Conservation (phyloP, 768 basidiomycete species). For the Termitomyces heimii region DNA sequence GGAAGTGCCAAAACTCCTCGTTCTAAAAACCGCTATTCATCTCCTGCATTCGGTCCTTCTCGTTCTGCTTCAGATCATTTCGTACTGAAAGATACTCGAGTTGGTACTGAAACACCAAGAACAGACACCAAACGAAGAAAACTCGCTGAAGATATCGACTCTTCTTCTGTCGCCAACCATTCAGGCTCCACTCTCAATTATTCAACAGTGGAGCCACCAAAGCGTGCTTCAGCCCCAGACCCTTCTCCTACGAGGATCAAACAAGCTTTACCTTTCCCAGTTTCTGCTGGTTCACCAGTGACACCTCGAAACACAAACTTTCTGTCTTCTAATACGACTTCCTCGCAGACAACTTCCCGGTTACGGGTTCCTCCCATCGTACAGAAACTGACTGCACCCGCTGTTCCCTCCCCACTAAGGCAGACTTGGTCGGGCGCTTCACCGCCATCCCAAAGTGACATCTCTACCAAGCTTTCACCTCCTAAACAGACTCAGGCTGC, state of each 20-base stretch:
- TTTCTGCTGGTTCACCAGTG: conserved; percentile 19
- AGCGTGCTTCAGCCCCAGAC: conserved; percentile 27
- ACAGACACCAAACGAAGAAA: conserved; percentile 59
- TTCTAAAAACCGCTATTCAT: conserved; percentile 60
- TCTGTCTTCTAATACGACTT: conserved; percentile 11
- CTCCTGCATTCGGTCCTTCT: conserved; percentile 65
- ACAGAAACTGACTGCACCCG: conserved; percentile 54
- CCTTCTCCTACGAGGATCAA: conserved; percentile 26
- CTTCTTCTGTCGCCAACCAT: conserved; percentile 25
- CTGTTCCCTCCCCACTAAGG: conserved; percentile 67
- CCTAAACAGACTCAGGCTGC: conserved; percentile 60
- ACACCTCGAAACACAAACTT: conserved; percentile 20
- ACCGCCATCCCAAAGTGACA: conserved; percentile 26
- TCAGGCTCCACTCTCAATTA: conserved; percentile 10
- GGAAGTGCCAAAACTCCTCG: conserved; percentile 56
- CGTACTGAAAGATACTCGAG: conserved; percentile 27
- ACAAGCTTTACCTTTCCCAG: conserved; percentile 29
- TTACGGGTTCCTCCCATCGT: conserved; percentile 34
- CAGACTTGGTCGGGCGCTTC: conserved; percentile 60
- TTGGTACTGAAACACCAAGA: conserved; percentile 29
- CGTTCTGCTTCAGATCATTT: conserved; percentile 35
- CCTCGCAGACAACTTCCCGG: conserved; percentile 24
- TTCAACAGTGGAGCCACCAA: conserved; percentile 16
- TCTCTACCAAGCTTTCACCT: conserved; percentile 24
- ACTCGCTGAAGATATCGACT: conserved; percentile 38